Evolutionary conservation across 148 eudicot species (phyloP).

Genomic region (Cornus kousa): DNA sequence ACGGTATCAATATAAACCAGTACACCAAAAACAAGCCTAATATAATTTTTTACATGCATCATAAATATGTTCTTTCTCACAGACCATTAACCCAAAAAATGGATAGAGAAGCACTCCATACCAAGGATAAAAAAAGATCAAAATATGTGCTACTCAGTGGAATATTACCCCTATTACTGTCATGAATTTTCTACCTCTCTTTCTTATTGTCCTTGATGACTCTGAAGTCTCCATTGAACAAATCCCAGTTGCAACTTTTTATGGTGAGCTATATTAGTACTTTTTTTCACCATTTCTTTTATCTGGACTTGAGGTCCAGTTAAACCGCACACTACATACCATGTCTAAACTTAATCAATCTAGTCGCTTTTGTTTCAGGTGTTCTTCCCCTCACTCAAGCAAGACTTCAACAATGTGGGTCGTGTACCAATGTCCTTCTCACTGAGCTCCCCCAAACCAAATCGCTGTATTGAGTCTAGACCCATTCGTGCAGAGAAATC

Average conservation of each 20-base stretch:
- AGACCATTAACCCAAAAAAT: not conserved
- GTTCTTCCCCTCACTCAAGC: not conserved
- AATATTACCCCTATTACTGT: constrained; percentile 6
- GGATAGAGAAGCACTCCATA: not conserved
- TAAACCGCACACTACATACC: not conserved
- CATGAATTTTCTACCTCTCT: not conserved
- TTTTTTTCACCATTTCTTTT: too few relatives aligned
- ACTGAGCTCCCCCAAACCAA: not conserved
- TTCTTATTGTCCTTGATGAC: not conserved
- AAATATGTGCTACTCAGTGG: not conserved
- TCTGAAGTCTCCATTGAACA: not conserved
- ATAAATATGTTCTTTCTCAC: not conserved
- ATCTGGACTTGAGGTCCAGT: not conserved
- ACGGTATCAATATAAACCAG: not conserved
- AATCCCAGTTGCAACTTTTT: too few relatives aligned
- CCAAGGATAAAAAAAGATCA: not conserved
- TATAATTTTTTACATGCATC: not conserved
- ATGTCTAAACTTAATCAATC: not conserved
- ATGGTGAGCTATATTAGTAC: too few relatives aligned
- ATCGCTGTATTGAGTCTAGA: not conserved
- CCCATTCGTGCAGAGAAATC: not conserved
- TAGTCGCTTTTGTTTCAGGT: not conserved
- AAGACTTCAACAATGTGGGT: not conserved
- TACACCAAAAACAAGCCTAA: not conserved
- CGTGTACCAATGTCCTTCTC: not conserved